These are phyloP conservation scores for Tripterygium wilfordii DNA, from an alignment of 177 flowering plant species.

Conservation along the genomic window DNA sequence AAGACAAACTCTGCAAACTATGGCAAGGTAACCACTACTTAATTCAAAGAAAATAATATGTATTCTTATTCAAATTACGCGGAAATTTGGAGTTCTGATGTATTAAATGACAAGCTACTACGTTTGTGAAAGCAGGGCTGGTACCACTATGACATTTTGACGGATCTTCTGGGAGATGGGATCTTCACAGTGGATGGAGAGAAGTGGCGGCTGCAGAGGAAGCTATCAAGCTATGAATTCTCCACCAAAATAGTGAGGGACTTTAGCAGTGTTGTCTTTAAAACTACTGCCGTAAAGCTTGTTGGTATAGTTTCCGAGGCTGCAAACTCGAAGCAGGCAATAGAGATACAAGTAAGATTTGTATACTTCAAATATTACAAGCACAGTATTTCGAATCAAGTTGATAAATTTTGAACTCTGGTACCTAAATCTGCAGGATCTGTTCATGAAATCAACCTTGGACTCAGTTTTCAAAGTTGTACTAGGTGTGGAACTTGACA, in stretches of 20 bases:
- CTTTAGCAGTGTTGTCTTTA: constrained; percentile 12
- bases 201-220: constrained; percentile 30
- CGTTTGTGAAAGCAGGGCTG: constrained; percentile 26
- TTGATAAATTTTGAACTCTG: too few species aligned
- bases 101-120: too few species aligned
- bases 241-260: constrained; percentile 22
- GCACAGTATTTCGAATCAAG: too few species aligned
- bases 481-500: constrained; percentile 30
- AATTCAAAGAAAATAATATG: too few species aligned
- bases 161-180: constrained; percentile 29
- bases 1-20: constrained; percentile 37
- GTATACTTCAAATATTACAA: too few species aligned
- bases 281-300: constrained; percentile 5
- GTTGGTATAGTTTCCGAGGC: constrained; percentile 1
- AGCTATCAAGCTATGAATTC: constrained; percentile 24
- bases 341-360: constrained; percentile 15
- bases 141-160: constrained; percentile 8
- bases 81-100: too few species aligned
- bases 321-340: background rate
- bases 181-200: constrained; percentile 35
- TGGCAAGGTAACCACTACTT: too few species aligned
- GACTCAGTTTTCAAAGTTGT: constrained; percentile 35
- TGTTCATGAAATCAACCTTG: constrained; percentile 30
- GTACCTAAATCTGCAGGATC: constrained; percentile 32
- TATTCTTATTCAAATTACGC: too few species aligned